Conservation (phyloP, 371 early-diverging fungal species). For the Mucor velutinosus region DNA sequence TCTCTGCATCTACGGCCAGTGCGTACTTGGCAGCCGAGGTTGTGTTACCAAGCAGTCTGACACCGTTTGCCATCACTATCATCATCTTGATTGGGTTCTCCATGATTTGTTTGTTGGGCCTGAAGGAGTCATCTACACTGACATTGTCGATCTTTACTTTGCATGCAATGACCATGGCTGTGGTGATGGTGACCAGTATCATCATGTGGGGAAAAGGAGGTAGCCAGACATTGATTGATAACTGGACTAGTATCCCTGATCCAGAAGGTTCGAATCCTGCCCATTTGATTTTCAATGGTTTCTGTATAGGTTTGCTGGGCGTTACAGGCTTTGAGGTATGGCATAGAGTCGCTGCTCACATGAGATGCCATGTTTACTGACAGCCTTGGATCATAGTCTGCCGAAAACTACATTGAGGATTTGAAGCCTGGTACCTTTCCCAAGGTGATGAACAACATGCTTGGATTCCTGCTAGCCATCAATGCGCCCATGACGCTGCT, state of each 20-base stretch:
- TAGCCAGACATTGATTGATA: slow-evolving; percentile 37
- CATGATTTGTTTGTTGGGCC: slow-evolving; percentile 36
- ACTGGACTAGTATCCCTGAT: slow-evolving; percentile 41
- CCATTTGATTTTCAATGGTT: slow-evolving; percentile 50
- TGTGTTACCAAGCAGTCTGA: slow-evolving; percentile 22
- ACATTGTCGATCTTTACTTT: slow-evolving; percentile 43
- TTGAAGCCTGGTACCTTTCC: slow-evolving; percentile 57
- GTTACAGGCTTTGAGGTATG: slow-evolving; percentile 59
- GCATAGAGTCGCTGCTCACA: too few relatives aligned
- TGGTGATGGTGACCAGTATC: slow-evolving; percentile 44
- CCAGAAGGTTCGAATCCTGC: slow-evolving; percentile 30
- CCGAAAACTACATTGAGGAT: slow-evolving; percentile 59
- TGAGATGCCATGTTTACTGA: background rate
- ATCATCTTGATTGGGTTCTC: slow-evolving; percentile 44
- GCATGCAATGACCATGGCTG: slow-evolving; percentile 43
- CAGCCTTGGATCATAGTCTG: slow-evolving; percentile 21
- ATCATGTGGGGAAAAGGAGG: slow-evolving; percentile 42
- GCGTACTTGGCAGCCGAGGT: slow-evolving; percentile 55
- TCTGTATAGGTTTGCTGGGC: slow-evolving; percentile 61
- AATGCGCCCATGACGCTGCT: slow-evolving; percentile 55
- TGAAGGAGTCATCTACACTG: slow-evolving; percentile 50
- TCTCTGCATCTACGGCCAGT: slow-evolving; percentile 58
- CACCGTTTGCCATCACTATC: slow-evolving; percentile 46
- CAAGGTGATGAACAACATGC: slow-evolving; percentile 62
- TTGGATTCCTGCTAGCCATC: slow-evolving; percentile 40